These are phyloP conservation scores for Saturnispora gosingensis DNA, from an alignment of 805 yeast species.

Conservation along the genomic window DNA sequence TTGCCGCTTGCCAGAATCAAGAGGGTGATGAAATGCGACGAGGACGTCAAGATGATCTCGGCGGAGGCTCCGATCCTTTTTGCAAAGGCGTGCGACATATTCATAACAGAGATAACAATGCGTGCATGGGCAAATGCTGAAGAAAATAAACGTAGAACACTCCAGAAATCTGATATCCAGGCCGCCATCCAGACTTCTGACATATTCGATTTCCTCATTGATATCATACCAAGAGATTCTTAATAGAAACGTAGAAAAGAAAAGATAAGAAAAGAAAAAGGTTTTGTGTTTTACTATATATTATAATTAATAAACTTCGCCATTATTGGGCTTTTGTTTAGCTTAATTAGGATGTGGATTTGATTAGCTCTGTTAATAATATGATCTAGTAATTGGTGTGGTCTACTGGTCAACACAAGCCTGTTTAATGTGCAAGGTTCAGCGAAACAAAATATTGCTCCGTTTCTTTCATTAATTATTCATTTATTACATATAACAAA, in stretches of 20 bases:
- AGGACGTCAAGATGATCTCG: constrained; percentile 92
- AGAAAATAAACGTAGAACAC: constrained; percentile 86
- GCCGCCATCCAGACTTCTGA: constrained; percentile 91
- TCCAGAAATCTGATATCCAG: constrained; percentile 90
- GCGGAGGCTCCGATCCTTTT: constrained; percentile 97
- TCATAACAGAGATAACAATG: constrained; percentile 95
- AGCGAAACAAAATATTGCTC: too few species aligned
- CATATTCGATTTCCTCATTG: constrained; percentile 95
- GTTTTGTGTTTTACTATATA: constrained; percentile 7
- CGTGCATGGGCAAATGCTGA: constrained; percentile 99
- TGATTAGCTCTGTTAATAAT: neutral
- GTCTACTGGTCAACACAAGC: too few species aligned
- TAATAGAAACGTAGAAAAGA: constrained; percentile 40
- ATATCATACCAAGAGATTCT: constrained; percentile 88
- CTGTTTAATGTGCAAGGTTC: too few species aligned
- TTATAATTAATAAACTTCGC: neutral
- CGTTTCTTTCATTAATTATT: too few species aligned
- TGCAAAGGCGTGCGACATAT: constrained; percentile 97
- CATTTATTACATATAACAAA: neutral
- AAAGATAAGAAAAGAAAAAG: constrained; percentile 11
- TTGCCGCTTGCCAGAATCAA: constrained; percentile 93
- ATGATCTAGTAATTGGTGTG: too few species aligned
- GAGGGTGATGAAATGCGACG: constrained; percentile 96
- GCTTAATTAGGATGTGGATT: neutral
- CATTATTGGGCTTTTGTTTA: neutral